phyloP scores from a whole-genome alignment of 768 basidiomycete species.

The Calocybe gangraenosa region DNA sequence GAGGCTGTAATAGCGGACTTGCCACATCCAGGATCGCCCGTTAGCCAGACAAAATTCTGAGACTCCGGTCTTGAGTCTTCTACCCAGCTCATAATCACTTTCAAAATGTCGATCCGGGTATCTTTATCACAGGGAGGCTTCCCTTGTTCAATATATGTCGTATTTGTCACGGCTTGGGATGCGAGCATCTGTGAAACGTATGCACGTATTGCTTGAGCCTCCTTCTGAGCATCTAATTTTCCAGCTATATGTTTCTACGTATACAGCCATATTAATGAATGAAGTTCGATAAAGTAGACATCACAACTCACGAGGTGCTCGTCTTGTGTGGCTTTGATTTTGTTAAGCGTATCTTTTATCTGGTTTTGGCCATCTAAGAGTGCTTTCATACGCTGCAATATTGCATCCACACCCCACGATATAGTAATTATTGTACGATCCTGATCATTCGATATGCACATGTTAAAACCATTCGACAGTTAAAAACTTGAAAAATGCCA shows the following conservation, averaged over 20 bases:
- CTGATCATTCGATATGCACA: neutral
- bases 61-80: constrained; percentile 3
- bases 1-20: constrained; percentile 18
- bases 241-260: too few species aligned
- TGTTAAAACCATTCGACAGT: neutral
- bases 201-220: neutral
- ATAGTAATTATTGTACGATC: constrained; percentile 3
- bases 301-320: neutral
- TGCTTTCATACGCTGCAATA: neutral
- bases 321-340: neutral
- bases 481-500: neutral
- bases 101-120: constrained; percentile 11
- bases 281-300: neutral
- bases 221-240: neutral
- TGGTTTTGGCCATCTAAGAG: neutral
- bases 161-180: constrained; percentile 6
- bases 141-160: constrained; percentile 13
- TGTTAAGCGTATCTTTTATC: neutral
- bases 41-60: constrained; percentile 14
- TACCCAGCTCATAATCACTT: constrained; percentile 13
- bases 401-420: constrained; percentile 3
- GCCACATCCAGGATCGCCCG: constrained; percentile 15
- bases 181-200: constrained; percentile 1
- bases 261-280: neutral
- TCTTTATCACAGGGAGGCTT: constrained; percentile 15